Conservation (phyloP, 768 basidiomycete genomes). For the Phaeolepiota aurea region DNA sequence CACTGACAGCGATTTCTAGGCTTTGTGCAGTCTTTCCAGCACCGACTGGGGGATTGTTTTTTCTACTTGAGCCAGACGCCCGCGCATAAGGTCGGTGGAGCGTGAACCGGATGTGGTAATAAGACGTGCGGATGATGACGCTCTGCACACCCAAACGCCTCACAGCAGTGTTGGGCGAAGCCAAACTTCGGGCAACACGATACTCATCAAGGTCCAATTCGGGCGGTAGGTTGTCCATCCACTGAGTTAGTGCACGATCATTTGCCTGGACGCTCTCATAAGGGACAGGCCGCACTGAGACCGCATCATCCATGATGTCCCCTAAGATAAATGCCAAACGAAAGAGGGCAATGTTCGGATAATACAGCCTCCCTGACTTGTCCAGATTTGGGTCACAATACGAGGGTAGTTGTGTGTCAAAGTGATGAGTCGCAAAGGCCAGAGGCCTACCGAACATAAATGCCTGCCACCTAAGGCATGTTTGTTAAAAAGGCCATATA, state of each 20-base stretch:
- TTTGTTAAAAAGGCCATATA: conserved; percentile 6
- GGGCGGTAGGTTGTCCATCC: conserved; percentile 68
- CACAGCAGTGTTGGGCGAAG: conserved; percentile 47
- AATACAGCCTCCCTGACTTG: conserved; percentile 55
- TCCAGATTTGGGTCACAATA: conserved; percentile 57
- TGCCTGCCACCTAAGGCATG: conserved; percentile 68
- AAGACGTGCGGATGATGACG: conserved; percentile 70
- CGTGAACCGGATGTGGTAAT: conserved; percentile 78
- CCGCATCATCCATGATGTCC: conserved; percentile 80
- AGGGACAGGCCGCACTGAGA: conserved; percentile 71
- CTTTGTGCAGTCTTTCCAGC: conserved; percentile 44
- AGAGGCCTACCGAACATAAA: conserved; percentile 82
- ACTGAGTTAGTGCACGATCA: conserved; percentile 62
- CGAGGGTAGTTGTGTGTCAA: conserved; percentile 72
- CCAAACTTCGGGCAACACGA: conserved; percentile 62
- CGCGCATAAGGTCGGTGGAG: conserved; percentile 74
- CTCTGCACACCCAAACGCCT: conserved; percentile 74
- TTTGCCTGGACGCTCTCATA: conserved; percentile 68
- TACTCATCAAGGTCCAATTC: conserved; percentile 77
- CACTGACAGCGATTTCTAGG: conserved; percentile 65
- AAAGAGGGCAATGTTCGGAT: conserved; percentile 72
- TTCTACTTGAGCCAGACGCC: conserved; percentile 14
- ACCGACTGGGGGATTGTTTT: conserved; percentile 23
- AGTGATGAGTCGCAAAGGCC: conserved; percentile 71
- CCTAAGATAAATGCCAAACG: conserved; percentile 72